phyloP scores from a whole-genome alignment of 2,329 filamentous ascomycete genomes.

The Madurella fahalii region DNA sequence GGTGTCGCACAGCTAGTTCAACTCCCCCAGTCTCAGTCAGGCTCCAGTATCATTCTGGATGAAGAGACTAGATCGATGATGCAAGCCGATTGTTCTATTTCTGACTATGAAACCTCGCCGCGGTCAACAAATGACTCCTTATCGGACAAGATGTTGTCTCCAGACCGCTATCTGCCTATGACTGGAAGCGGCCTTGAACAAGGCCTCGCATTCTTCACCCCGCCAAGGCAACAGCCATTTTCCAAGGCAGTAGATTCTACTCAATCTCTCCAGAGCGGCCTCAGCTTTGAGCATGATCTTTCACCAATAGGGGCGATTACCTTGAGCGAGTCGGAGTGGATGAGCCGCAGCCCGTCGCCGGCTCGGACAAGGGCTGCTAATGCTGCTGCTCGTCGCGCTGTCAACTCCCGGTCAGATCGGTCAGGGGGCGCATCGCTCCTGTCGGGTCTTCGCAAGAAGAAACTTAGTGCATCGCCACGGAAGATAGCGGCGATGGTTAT shows the following conservation, averaged over 20 bases:
- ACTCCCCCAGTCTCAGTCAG: not conserved
- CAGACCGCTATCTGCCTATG: conserved; percentile 15
- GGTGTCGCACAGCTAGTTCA: conserved; percentile 23
- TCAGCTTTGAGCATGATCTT: conserved; percentile 4
- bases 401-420: not conserved
- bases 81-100: conserved; percentile 19
- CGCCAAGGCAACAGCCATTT: conserved; percentile 1
- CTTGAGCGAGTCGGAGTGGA: conserved; percentile 20
- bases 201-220: conserved; percentile 13
- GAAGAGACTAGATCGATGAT: not conserved
- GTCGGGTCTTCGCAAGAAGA: conserved; percentile 14
- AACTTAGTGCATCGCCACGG: conserved; percentile 11
- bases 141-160: conserved; percentile 10
- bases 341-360: conserved; percentile 22
- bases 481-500: conserved; percentile 5
- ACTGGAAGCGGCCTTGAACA: conserved; percentile 22
- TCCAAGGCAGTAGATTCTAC: not conserved
- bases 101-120: conserved; percentile 24
- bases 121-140: conserved; percentile 16
- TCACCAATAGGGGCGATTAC: not conserved
- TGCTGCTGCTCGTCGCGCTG: not conserved
- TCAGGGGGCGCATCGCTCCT: conserved; percentile 5
- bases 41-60: not conserved
- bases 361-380: not conserved
- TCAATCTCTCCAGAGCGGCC: not conserved